Conservation (phyloP, 2,329 filamentous ascomycete species). For the Sporothrix schenckii region DNA sequence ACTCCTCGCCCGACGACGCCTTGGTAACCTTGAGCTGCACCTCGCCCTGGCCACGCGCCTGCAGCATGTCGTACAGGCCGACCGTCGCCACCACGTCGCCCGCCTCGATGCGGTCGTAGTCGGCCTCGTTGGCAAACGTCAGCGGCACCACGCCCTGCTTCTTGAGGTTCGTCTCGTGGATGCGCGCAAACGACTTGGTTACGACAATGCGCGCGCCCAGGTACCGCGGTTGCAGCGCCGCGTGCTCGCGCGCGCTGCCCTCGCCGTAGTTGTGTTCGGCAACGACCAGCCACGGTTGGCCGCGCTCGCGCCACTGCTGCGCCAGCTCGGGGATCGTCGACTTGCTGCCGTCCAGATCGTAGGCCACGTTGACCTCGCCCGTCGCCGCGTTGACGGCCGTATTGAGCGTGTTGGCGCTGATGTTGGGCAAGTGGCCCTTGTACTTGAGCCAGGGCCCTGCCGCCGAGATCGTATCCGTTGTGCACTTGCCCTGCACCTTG, state of each 20-base stretch:
- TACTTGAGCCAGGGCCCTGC: constrained; percentile 98
- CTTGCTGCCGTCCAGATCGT: constrained; percentile 76
- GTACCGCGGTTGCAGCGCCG: constrained; percentile 82
- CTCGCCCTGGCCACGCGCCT: constrained; percentile 74
- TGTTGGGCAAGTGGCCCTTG: constrained; percentile 98
- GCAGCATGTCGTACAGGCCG: constrained; percentile 80
- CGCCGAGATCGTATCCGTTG: constrained; percentile 96
- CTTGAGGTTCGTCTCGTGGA: constrained; percentile 93
- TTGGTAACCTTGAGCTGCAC: constrained; percentile 70
- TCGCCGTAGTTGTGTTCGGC: constrained; percentile 97
- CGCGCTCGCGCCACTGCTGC: constrained; percentile 75
- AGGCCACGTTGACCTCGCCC: constrained; percentile 87
- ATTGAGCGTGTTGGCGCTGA: constrained; percentile 95
- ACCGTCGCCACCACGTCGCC: constrained; percentile 82
- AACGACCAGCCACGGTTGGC: constrained; percentile 85
- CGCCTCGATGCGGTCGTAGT: constrained; percentile 82
- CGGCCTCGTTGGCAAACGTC: constrained; percentile 83
- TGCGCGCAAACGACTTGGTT: constrained; percentile 79
- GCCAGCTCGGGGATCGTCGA: constrained; percentile 86
- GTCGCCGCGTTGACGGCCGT: constrained; percentile 91
- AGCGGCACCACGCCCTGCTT: constrained; percentile 96
- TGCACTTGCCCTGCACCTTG: constrained; percentile 97
- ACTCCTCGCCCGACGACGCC: constrained; percentile 63
- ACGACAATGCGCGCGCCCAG: constrained; percentile 82
- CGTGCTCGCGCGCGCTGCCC: constrained; percentile 83